Conservation (phyloP, 805 yeast species). For the Starmerella kuoi region DNA sequence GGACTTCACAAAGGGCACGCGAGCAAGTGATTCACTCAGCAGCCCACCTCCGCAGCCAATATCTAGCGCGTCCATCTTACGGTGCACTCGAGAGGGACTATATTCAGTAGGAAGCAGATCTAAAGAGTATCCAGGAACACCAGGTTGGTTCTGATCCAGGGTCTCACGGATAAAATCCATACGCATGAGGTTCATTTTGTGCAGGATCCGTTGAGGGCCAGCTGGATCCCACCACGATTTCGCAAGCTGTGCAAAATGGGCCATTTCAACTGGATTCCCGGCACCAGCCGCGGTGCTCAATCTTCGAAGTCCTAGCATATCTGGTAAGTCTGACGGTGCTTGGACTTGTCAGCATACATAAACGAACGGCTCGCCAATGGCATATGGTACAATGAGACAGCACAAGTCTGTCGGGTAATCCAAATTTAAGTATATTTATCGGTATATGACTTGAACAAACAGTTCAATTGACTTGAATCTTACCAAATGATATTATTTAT, state of each 20-base stretch:
- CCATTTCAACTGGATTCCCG: constrained; percentile 42
- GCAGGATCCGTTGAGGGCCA: constrained; percentile 88
- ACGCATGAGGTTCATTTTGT: constrained; percentile 82
- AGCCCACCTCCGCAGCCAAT: constrained; percentile 99
- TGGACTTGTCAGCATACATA: background rate
- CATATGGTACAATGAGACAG: too few species aligned
- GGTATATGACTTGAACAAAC: too few species aligned
- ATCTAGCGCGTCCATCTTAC: constrained; percentile 54
- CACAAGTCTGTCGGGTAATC: too few species aligned
- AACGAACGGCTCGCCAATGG: too few species aligned
- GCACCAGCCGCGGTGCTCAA: constrained; percentile 4
- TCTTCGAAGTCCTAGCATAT: background rate
- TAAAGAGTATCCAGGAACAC: constrained; percentile 56
- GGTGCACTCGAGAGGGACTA: constrained; percentile 33
- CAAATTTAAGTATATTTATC: too few species aligned
- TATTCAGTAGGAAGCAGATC: constrained; percentile 47
- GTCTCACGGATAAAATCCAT: constrained; percentile 73
- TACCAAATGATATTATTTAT: too few species aligned
- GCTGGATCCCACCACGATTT: constrained; percentile 96
- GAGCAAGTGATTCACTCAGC: constrained; percentile 71
- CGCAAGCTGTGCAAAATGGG: constrained; percentile 78
- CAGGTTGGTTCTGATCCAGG: constrained; percentile 40
- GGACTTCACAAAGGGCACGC: constrained; percentile 44
- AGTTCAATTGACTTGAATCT: too few species aligned
- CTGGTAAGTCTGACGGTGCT: background rate